Evolutionary conservation across 257 asterid species (phyloP), one percentile per base, ranked within the genome.

Genomic region (Eucommia ulmoides): DNA sequence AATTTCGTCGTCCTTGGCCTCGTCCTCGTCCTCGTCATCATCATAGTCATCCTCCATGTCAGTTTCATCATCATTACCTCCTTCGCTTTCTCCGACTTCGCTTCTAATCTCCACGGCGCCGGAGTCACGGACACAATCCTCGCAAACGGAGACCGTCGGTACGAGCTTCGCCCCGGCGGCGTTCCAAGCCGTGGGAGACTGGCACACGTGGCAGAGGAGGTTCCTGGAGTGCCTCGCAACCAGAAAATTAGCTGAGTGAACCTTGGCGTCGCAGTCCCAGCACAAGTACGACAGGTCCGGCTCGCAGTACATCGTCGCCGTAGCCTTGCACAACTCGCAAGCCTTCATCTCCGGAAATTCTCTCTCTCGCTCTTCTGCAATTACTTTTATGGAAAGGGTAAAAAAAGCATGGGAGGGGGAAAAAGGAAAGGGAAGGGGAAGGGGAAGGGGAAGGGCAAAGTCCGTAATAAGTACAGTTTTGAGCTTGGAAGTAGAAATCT

Each of bases 231-330:
- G 96, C 50, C 86, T 74, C 35, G 89, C 84, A 5, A 81, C 94
- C 9, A 87, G 73, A 53, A 83, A 83, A 53, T 83, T 87, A 3
- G 93, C 96, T 5, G 84, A 64, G 74, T 87, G 96, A 24, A 87
- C 96, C 54, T 51, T 64, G n/a, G 72, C 75, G 65, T 87, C 96
- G 75, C 96, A 87, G 60, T 58, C 65, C 89, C 89, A 78, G 55
- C 96, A 87, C 23, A 87, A 64, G 45, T 63, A 62, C 17, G 94
- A 94, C 62, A 63, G 74, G 59, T 87, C 96, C 3, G 96, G 76
- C 3, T 73, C 89, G 53, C 96, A 87, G 75, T 71, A 65, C 58
- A 72, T 58, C 68, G 66, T 63, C 19, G 96, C 92, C 67, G 51
- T 49, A 10, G 53, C 66, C 29, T 57, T 57, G 61, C 96, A 86